Evolutionary conservation across 768 basidiomycete genomes (phyloP).

Genomic region (Cytidiella melzeri): DNA sequence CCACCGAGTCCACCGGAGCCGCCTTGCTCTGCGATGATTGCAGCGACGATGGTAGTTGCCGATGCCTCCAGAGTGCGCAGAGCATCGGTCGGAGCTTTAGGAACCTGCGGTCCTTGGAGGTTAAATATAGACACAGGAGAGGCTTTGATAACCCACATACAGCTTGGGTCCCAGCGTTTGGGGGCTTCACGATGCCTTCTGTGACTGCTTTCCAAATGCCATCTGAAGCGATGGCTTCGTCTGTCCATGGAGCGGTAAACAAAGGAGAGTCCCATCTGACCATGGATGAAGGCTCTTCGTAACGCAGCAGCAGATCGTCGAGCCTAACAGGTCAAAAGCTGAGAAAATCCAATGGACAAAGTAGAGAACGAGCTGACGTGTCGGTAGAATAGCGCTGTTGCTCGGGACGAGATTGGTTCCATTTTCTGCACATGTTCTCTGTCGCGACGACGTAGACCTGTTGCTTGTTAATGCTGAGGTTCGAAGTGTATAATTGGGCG

Average conservation of each 20-base stretch:
- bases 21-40: constrained; percentile 60
- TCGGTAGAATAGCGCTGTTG: constrained; percentile 51
- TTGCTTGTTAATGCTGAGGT: constrained; percentile 13
- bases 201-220: constrained; percentile 80
- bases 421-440: constrained; percentile 66
- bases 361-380: constrained; percentile 45
- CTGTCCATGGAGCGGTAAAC: constrained; percentile 77
- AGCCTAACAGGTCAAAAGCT: constrained; percentile 42
- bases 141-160: constrained; percentile 36
- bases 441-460: constrained; percentile 75
- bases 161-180: constrained; percentile 75
- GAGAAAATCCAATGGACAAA: too few species aligned
- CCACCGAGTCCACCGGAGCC: constrained; percentile 49
- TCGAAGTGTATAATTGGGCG: neutral
- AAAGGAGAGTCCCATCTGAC: constrained; percentile 98
- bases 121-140: neutral
- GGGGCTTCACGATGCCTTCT: constrained; percentile 75
- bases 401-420: constrained; percentile 57
- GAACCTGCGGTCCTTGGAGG: constrained; percentile 40
- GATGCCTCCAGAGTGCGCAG: constrained; percentile 81
- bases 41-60: constrained; percentile 61
- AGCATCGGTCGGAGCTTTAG: constrained; percentile 83
- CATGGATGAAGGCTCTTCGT: constrained; percentile 96
- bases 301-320: constrained; percentile 81
- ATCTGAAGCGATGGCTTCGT: constrained; percentile 55